Percentiles rank a stretch among this genome's conserved stretches.
These are phyloP conservation scores for Thuja plicata DNA, from an alignment of 83 land plant species.

Conservation along the genomic window DNA sequence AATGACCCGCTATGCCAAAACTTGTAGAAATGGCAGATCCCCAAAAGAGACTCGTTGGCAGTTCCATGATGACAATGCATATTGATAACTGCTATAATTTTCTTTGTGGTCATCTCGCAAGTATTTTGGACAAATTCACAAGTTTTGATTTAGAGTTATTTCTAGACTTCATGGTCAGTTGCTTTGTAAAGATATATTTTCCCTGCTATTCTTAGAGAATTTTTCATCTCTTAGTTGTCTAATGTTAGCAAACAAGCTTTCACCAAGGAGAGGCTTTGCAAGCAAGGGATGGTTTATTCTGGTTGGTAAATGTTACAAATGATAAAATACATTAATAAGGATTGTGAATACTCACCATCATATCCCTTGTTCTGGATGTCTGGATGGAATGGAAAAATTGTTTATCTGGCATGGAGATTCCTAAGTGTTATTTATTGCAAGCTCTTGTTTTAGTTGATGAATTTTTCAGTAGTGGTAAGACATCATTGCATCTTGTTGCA, in stretches of 20 bases:
- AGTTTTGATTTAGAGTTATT: not conserved
- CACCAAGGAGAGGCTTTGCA: constrained; percentile 1
- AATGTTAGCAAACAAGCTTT: not conserved
- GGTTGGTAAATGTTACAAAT: not conserved
- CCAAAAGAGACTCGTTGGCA: constrained; percentile 95
- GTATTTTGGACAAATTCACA: not conserved
- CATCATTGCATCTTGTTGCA: not conserved
- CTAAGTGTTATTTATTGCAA: not conserved
- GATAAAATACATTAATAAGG: not conserved
- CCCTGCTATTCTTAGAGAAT: not conserved
- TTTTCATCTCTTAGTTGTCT: not conserved
- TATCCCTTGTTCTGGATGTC: not conserved
- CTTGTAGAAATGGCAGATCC: constrained; percentile 84
- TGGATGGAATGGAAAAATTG: not conserved
- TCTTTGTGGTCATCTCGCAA: not conserved
- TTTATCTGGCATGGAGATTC: not conserved
- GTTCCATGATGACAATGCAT: constrained; percentile 95
- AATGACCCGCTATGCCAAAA: constrained; percentile 83
- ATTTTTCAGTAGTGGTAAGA: not conserved
- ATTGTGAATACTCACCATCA: not conserved
- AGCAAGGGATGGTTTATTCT: not conserved
- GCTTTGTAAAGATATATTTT: not conserved
- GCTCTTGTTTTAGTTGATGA: not conserved
- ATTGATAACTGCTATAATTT: not conserved
- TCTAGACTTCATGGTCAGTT: not conserved